phyloP scores from a whole-genome alignment of 352 stramenopile species.

The Globisporangium polare region DNA sequence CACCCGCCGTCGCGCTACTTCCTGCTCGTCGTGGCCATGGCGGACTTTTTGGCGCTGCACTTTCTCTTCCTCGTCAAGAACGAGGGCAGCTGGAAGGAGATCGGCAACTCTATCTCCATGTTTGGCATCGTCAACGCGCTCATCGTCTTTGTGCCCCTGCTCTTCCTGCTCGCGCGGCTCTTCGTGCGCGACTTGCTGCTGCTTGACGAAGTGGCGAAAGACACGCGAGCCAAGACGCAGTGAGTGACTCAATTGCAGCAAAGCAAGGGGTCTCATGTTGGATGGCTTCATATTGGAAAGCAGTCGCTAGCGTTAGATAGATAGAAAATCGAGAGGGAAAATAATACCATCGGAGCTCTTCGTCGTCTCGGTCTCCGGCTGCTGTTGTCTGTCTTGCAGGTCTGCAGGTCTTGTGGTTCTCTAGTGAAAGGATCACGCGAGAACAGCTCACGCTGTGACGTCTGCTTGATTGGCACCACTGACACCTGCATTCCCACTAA shows the following conservation, averaged over 20 bases:
- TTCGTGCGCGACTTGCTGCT: constrained; percentile 14
- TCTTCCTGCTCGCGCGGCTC: constrained; percentile 22
- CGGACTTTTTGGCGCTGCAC: constrained; percentile 72
- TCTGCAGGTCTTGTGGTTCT: not conserved
- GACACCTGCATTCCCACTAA: not conserved
- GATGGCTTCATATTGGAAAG: constrained; percentile 1
- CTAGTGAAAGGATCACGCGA: not conserved
- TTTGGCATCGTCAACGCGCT: constrained; percentile 5
- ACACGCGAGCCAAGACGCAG: constrained; percentile 1
- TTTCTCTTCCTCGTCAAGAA: constrained; percentile 83
- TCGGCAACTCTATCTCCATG: constrained; percentile 58
- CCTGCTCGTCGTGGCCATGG: constrained; percentile 76
- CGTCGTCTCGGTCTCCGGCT: not conserved
- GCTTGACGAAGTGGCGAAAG: not conserved
- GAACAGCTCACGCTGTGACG: not conserved
- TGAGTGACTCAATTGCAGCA: not conserved
- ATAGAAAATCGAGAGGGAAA: not conserved
- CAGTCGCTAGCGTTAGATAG: constrained; percentile 1
- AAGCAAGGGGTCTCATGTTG: not conserved
- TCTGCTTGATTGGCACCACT: not conserved
- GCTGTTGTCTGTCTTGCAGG: not conserved
- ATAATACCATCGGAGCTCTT: constrained; percentile 2
- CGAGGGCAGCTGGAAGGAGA: constrained; percentile 86
- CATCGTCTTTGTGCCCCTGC: constrained; percentile 21
- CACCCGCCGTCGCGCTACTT: constrained; percentile 53